Evolutionary conservation across 176 grass and related monocot genomes (phyloP), one percentile per base, ranked within the genome.

Genomic region (Triticum timopheevii): DNA sequence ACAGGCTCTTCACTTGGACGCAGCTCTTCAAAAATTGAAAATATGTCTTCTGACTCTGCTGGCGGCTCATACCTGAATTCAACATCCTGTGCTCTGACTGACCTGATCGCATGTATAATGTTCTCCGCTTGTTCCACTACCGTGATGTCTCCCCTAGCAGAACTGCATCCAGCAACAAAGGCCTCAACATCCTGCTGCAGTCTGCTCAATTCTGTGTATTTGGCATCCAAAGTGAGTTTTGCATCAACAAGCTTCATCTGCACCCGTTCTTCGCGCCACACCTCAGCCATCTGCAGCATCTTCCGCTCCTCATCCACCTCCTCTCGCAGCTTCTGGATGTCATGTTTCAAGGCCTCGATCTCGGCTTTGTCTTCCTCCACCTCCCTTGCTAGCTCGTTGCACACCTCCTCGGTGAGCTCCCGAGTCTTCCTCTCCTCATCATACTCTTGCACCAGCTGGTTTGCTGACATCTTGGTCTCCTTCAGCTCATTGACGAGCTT

Each of bases 251-350:
- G 90, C 92, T 98, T 98, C 93, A 98, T 95, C 84, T 98, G 96
- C 73, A 98, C 96, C 38, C 96, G 87, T 73, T 98, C 96, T 78
- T 98, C 96, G 40, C 96, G 93, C 95, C 95, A 98, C 62, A 98
- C 95, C 85, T 98, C 95, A 63, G 93, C 93, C 95, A 98, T 98
- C 86, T 98, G 95, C 71, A 98, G 80, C 95, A 98, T 98, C 87
- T 90, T 95, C 85, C 93, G 83, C 76, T 98, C 96, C 80, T 93
- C 93, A 54, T 98, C 93, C 12, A 95, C 89, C 81, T 98, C 93
- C 89, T 92, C 91, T 61, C 91, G 80, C 35, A 95, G 65, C 84
- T 91, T 98, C 54, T 89, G 23, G 52, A 81, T 87, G 52, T 98
- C 93, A 7, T 85, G 93, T 77, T 95, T 95, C 73, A 98, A 87